Evolutionary conservation across 2,329 filamentous ascomycete species (phyloP), one percentile per base, ranked within the genome.

Genomic region (Ophiostoma australiae): DNA sequence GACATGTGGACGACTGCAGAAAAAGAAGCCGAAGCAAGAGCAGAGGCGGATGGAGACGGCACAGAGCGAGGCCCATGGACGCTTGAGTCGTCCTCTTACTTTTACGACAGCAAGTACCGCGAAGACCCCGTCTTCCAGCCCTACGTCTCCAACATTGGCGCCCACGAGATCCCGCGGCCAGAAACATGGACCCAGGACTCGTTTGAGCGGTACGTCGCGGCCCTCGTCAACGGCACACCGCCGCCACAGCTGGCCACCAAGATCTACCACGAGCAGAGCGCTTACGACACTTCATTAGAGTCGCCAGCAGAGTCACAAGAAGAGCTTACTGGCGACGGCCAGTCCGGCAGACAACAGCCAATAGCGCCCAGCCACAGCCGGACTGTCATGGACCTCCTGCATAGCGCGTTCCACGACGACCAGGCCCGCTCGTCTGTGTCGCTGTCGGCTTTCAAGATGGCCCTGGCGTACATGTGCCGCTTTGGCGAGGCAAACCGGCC

Each of bases 181-280:
- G 55, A 70, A 1, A 65, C 71, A 1, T 85, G 84, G 84, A 83
- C 82, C 3, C 76, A 75, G 67, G 75, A 79, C 52, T 77, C 79
- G 1, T 80, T 86, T 20, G 77, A 82, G 67, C 72, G 76, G 1
- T 85, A 85, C 73, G 78, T 86, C 27, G 76, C 77, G 0, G 76
- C 77, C 0, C 76, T 86, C n/a, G 78, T 78, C 10, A 80, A 79
- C 67, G 79, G 80, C 1, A 78, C 77, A 7, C 74, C 83, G 44
- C 76, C 77, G 7, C 71, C 78, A 0, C 76, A 80, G 20, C 73
- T 80, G 1, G 78, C 77, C 10, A 74, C 77, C 4, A 75, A 75
- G 2, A 76, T 81, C 39, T 84, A 84, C 71, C 76, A 75, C 15
- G 74, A 77, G 2, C 23, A 44, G 33, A 65, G 4, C 2, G 33